Base-by-base conservation (phyloP, 169 alveolate species). In the Plasmodium gonderi region DNA sequence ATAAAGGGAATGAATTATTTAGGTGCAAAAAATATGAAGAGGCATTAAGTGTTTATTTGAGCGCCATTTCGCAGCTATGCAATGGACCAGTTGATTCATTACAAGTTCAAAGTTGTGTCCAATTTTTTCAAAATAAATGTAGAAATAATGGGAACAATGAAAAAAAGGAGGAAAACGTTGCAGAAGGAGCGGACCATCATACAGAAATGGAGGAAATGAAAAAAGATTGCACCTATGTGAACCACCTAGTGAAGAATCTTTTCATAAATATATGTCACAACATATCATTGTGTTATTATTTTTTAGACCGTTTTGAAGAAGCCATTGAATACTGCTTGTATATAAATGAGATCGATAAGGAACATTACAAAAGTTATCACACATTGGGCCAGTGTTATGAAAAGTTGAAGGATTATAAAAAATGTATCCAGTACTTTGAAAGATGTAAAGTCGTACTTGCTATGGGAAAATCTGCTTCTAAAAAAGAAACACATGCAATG, bases 361-460 rank as follows among this genome's bases (percentile, higher is more conserved):
- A 75, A 2, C 92, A 85, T 78, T 85, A 38, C 65, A 85, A 85
- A 67, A 85, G 92, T 38, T 85, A 85, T 31, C 92, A 85, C 79
- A 85, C 92, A 5, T 38, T 85, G 42, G 92, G 92, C 5, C 45
- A 67, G 60, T 85, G 92, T 67, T 85, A 74, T 33, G 92, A 85
- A 47, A 85, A 85, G 69, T 54, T 85, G 45, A 54, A 75, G 44
- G 83, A 85, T 42, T 85, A 75, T 14, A 74, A 85, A 75, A 85
- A 54, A 23, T 42, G 92, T 45, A 31, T 85, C 2, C 17, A 20
- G 17, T 75, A 42, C 17, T 85, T 74, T 72, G 92, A 85, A 9
- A 76, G 87, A 14, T 85, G 92, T 26, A 85, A 85, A 67, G 14
- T 38, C 12, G 31, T 85, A 40, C 87, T 85, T 11, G 9, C 26